Evolutionary conservation across 495 filamentous ascomycete species (phyloP), one percentile per base, ranked within the genome.

Genomic region (Xylaria venustula): DNA sequence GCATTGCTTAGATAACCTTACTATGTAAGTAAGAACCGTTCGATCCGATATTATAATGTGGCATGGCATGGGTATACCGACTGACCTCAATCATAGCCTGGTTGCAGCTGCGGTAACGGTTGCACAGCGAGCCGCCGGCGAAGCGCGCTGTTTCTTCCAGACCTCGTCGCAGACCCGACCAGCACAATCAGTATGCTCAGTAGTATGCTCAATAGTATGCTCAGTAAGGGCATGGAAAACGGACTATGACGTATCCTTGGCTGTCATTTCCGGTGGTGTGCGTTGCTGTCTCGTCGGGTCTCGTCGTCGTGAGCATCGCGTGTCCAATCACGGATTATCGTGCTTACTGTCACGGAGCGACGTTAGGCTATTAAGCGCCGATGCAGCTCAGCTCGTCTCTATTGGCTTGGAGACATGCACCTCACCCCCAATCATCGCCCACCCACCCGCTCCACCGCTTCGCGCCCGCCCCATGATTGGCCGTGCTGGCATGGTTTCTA

Each of bases 291-390:
- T 12, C 15, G 6, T 40, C 37, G 6, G 3, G 37, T 40, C 37
- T 3, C 65, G 59, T 60, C 66, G 60, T 51, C 52, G 47, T 58
- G 61, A 63, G 61, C 52, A n/a, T 20, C 23, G 52, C 41, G 61
- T 30, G 23, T 50, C 68, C 68, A 71, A 68, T 71, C 66, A 66
- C 52, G 65, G 65, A 62, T 34, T 28, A 54, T 28, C 51, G 17
- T 15, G 40, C 15, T 11, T 48, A 28, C 44, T 32, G 48, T 68
- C 65, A 60, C 60, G 60, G 54, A 40, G 58, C 53, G 58, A 57
- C 15, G 46, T 42, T 62, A 57, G 63, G 63, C 58, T 50, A 56
- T 53, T 71, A 71, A 71, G 69, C 69, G 69, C 69, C 69, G 65
- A 60, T 56, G 30, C 58, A 61, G 64, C 65, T 57, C 54, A 58